phyloP scores from a whole-genome alignment of 2,329 filamentous ascomycete genomes.

The Ophiostoma sp. region DNA sequence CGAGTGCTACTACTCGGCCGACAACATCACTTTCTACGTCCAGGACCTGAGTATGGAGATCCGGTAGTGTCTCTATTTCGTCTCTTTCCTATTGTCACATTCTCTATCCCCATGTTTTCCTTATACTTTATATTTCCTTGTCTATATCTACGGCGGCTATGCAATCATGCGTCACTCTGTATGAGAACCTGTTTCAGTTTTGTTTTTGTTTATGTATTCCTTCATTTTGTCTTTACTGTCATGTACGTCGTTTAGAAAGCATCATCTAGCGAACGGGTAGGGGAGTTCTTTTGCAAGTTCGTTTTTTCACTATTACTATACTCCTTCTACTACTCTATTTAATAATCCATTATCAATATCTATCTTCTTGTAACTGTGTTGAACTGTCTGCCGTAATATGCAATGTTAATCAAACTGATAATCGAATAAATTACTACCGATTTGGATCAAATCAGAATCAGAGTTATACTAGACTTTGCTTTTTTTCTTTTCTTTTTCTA shows the following conservation, averaged over 20 bases:
- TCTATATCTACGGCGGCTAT: constrained; percentile 8
- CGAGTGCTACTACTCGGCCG: constrained; percentile 42
- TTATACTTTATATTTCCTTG: neutral
- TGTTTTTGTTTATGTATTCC: neutral
- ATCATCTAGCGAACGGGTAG: constrained; percentile 12
- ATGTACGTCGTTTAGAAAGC: constrained; percentile 14
- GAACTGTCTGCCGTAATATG: neutral
- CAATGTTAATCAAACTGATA: neutral
- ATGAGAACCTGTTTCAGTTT: neutral
- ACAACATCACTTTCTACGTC: constrained; percentile 46
- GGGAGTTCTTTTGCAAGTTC: neutral
- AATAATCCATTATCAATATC: neutral
- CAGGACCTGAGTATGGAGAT: constrained; percentile 35
- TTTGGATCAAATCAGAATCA: too few relatives aligned
- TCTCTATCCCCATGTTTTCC: neutral
- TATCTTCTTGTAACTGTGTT: neutral
- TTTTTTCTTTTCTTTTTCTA: too few relatives aligned
- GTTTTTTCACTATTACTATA: constrained; percentile 3
- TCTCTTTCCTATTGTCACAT: neutral
- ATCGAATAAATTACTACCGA: neutral
- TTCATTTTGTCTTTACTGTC: neutral
- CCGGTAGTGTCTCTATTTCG: constrained; percentile 12
- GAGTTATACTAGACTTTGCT: too few relatives aligned
- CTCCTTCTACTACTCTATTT: neutral
- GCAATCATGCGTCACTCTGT: neutral